A percentile compares a stretch with the other conserved stretches of the same genome.
These are phyloP conservation scores for Remersonia thermophila DNA, from an alignment of 2,329 filamentous ascomycete species.

Conservation along the genomic window DNA sequence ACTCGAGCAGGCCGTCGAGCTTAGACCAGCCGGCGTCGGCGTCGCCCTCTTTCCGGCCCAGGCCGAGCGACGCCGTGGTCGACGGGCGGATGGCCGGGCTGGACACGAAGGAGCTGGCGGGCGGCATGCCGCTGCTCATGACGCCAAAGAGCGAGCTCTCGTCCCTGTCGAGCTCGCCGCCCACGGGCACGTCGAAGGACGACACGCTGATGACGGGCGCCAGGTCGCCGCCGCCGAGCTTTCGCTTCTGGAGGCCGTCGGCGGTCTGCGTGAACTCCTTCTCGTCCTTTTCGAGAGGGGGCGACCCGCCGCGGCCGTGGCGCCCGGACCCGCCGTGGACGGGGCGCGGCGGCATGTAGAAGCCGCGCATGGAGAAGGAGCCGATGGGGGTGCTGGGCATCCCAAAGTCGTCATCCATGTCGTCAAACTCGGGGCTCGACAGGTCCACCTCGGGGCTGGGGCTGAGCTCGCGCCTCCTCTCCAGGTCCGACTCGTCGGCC, in stretches of 20 bases:
- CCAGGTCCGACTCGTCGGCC: slow-evolving; percentile 56
- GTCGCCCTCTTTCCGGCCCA: slow-evolving; percentile 25
- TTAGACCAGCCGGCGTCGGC: slow-evolving; percentile 33
- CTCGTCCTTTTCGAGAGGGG: slow-evolving; percentile 86
- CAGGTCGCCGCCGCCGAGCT: slow-evolving; percentile 38
- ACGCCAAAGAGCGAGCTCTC: slow-evolving; percentile 41
- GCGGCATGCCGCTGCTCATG: slow-evolving; percentile 3
- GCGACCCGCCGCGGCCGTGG: slow-evolving; percentile 64
- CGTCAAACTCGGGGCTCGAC: slow-evolving; percentile 75
- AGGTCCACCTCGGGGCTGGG: slow-evolving; percentile 90
- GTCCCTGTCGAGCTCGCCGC: slow-evolving; percentile 31
- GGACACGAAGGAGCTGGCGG: slow-evolving; percentile 30
- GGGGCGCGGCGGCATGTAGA: slow-evolving; percentile 27
- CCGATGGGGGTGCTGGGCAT: slow-evolving; percentile 51
- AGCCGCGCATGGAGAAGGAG: slow-evolving; percentile 44
- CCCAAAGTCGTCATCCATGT: slow-evolving; percentile 45
- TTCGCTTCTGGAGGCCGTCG: slow-evolving; percentile 62
- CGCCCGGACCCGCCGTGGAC: slow-evolving; percentile 33
- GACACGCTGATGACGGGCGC: slow-evolving; percentile 17
- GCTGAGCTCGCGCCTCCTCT: slow-evolving; percentile 58
- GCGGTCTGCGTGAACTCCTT: slow-evolving; percentile 95
- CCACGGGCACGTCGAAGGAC: slow-evolving; percentile 20
- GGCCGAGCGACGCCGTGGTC: slow-evolving; percentile 27
- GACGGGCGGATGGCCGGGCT: slow-evolving; percentile 43
- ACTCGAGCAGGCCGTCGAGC: slow-evolving; percentile 35